phyloP scores from a whole-genome alignment of 805 yeast species.

The Hanseniaspora vineae region DNA sequence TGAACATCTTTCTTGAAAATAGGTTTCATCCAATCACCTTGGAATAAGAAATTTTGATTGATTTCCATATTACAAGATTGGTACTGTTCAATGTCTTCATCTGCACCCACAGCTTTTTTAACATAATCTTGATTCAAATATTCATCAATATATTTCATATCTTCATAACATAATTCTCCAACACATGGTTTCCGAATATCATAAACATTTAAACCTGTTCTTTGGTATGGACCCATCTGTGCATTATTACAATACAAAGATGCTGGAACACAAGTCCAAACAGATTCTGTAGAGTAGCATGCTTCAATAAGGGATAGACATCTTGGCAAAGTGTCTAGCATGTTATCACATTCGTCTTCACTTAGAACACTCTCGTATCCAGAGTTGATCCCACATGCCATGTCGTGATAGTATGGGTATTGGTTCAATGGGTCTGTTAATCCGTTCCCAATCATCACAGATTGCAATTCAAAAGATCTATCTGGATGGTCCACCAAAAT shows the following conservation, averaged over 20 bases:
- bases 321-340: constrained; percentile 59
- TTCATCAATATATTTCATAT: constrained; percentile 57
- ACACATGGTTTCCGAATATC: constrained; percentile 79
- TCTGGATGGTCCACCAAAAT: constrained; percentile 51
- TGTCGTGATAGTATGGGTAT: constrained; percentile 69
- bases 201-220: constrained; percentile 82
- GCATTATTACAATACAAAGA: constrained; percentile 78
- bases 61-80: constrained; percentile 69
- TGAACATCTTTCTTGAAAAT: constrained; percentile 59
- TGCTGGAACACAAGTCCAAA: constrained; percentile 86
- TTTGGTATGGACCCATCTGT: constrained; percentile 68
- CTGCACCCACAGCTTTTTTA: constrained; percentile 77
- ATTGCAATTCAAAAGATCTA: constrained; percentile 49
- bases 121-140: constrained; percentile 71
- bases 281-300: constrained; percentile 65
- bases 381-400: constrained; percentile 84
- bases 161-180: constrained; percentile 68
- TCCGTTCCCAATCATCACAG: constrained; percentile 84
- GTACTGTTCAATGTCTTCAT: constrained; percentile 49
- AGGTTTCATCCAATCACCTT: constrained; percentile 91
- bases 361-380: constrained; percentile 67
- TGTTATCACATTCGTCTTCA: constrained; percentile 65
- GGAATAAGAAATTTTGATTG: constrained; percentile 64
- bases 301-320: constrained; percentile 63
- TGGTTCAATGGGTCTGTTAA: constrained; percentile 76